Evolutionary conservation across 768 basidiomycete genomes (phyloP).

Genomic region (Boletellus ananiceps): DNA sequence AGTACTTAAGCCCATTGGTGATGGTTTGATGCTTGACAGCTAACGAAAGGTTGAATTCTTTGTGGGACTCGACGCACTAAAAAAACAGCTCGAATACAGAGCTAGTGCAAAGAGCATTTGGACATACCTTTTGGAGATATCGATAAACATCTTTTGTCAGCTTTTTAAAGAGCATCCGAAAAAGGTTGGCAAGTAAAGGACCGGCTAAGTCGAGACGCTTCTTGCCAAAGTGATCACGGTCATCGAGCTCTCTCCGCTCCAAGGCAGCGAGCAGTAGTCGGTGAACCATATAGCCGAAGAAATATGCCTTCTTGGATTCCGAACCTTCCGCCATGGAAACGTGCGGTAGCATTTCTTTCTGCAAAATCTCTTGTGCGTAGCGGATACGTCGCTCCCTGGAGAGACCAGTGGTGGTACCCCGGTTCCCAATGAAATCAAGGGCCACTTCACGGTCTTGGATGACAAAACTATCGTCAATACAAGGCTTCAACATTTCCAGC

Average conservation of each 20-base stretch:
- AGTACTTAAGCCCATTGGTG: conserved; percentile 97
- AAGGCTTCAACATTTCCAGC: conserved; percentile 97
- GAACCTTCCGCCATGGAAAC: conserved; percentile 95
- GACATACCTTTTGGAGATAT: conserved; percentile 86
- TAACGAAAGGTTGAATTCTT: conserved; percentile 85
- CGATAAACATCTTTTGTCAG: conserved; percentile 96
- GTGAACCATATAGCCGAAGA: conserved; percentile 99
- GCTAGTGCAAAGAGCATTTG: background rate
- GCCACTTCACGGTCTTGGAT: conserved; percentile 97
- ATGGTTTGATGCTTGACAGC: conserved; percentile 97
- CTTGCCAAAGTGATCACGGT: conserved; percentile 99
- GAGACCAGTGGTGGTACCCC: conserved; percentile 91
- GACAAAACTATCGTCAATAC: conserved; percentile 97
- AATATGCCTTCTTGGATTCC: conserved; percentile 97
- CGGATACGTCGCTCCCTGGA: conserved; percentile 90
- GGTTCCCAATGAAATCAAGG: conserved; percentile 96
- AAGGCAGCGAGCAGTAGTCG: conserved; percentile 89
- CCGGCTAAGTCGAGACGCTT: conserved; percentile 96
- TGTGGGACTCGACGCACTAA: conserved; percentile 94
- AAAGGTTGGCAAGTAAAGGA: conserved; percentile 91
- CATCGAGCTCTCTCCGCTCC: conserved; percentile 92
- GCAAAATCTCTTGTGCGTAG: conserved; percentile 95
- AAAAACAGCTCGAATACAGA: conserved; percentile 3
- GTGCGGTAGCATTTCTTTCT: conserved; percentile 98
- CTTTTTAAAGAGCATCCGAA: conserved; percentile 96